Conservation (phyloP, 106 monocot genomes). For the Platanthera guangdongensis region DNA sequence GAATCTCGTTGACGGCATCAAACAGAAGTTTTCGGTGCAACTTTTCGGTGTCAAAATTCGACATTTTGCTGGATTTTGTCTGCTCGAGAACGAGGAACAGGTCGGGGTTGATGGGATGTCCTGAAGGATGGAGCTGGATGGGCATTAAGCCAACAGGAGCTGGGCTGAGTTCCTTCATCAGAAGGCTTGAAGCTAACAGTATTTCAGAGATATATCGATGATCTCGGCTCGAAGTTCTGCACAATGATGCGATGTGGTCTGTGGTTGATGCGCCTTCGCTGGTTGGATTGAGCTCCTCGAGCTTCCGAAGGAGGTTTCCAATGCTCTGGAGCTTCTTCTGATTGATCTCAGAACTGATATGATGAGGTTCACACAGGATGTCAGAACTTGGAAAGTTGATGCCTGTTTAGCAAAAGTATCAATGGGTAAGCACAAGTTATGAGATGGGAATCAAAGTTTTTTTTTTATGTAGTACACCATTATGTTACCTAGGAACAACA, state of each 20-base stretch:
- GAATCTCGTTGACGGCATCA: conserved; percentile 37
- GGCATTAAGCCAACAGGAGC: conserved; percentile 1
- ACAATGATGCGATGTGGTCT: conserved; percentile 38
- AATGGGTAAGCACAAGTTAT: background rate
- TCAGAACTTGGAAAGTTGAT: background rate
- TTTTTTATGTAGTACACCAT: no score
- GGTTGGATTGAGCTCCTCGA: conserved; percentile 23
- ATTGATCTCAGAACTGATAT: conserved; percentile 14
- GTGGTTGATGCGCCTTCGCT: conserved; percentile 8
- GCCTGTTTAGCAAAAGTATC: conserved; percentile 9
- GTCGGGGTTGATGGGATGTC: conserved; percentile 45
- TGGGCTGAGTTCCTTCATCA: conserved; percentile 21
- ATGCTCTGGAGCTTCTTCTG: conserved; percentile 44
- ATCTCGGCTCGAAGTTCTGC: conserved; percentile 36
- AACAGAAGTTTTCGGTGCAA: conserved; percentile 46
- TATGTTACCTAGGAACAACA: no score
- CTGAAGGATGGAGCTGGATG: conserved; percentile 32
- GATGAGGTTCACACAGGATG: conserved; percentile 1
- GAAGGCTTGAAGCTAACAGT: conserved; percentile 45
- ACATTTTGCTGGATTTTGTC: conserved; percentile 13
- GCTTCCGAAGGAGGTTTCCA: conserved; percentile 44
- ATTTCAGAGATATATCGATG: conserved; percentile 52
- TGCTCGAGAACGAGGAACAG: conserved; percentile 57
- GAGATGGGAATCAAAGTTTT: background rate
- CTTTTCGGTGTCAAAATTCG: conserved; percentile 18